Percentiles rank a stretch among this genome's conserved stretches.
Evolutionary conservation across 164 flowering plant species (phyloP).

Genomic region (Piper betle): DNA sequence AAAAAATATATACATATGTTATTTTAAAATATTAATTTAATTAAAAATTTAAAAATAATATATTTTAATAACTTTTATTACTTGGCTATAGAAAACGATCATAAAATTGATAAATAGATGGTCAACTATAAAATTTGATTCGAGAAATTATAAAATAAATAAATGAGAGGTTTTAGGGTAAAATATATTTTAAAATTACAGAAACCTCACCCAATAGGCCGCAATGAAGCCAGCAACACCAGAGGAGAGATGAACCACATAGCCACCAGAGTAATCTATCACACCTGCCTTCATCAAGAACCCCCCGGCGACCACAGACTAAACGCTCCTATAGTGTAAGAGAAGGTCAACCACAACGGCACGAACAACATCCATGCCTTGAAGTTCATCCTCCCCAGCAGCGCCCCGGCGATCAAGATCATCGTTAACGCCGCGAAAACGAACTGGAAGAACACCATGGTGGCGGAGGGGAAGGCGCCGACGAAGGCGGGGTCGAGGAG

Average conservation of each 20-base stretch:
- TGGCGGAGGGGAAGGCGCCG: slow-evolving; percentile 35
- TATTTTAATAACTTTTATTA: no score
- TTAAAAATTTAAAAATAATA: no score
- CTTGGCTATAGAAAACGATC: no score
- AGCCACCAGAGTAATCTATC: slow-evolving; percentile 47
- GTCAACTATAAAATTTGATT: no score
- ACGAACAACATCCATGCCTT: slow-evolving; percentile 67
- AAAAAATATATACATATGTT: no score
- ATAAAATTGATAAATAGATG: no score
- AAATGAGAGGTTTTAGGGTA: no score
- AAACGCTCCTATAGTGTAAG: slow-evolving; percentile 34
- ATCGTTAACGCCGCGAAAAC: slow-evolving; percentile 52
- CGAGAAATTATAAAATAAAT: no score
- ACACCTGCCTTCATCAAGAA: slow-evolving; percentile 26
- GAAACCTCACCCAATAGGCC: slow-evolving; percentile 32
- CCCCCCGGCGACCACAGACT: slow-evolving; percentile 31
- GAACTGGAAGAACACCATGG: slow-evolving; percentile 54
- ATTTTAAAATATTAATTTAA: no score
- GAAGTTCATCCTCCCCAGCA: slow-evolving; percentile 59
- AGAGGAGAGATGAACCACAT: slow-evolving; percentile 33
- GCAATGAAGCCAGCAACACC: slow-evolving; percentile 51
- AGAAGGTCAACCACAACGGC: slow-evolving; percentile 46
- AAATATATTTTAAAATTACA: background rate
- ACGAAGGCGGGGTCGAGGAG: slow-evolving; percentile 24
- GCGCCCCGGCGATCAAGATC: slow-evolving; percentile 44